Evolutionary conservation across 805 yeast species (phyloP), one percentile per base, ranked within the genome.

Genomic region (Cyberlindnera bimundalis): DNA sequence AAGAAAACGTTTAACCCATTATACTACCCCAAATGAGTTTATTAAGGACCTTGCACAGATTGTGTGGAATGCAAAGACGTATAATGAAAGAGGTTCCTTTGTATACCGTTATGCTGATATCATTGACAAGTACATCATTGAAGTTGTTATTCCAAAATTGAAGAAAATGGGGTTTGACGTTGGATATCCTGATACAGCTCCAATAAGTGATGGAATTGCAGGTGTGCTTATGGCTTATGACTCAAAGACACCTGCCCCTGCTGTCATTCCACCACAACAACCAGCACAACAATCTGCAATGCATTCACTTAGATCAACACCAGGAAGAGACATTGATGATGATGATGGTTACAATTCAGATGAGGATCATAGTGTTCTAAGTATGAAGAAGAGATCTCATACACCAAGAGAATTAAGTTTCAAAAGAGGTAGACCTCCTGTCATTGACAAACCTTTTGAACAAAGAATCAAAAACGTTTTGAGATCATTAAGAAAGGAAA

Each of bases 401-500:
- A 20, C 43, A 1, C 33, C 46, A 3, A 51, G 51, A 25, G 61
- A 57, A 8, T 56, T 51, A 28, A 47, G 61, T 5, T 55, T 53
- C 40, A 82, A 86, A 61, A 74, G 95, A 56, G 96, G 96, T 15
- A 74, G 96, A 53, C 96, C 96, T 5, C 96, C 96, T 2, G 83
- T 87, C 42, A 87, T 88, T 36, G 96, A 86, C 60, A 83, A 80
- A 58, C 95, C 96, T 6, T 90, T 84, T 61, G 97, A 93, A 63
- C 88, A 88, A 57, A 73, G 97, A 48, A 89, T 91, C 63, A 90
- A 91, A 61, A 80, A 87, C 50, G 81, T 93, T 28, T 66, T 93
- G 70, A 79, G 95, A 59, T 80, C 78, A 35, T 69, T 93, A 57
- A 85, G 89, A 56, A 85, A 85, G 56, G 81, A 84, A 44, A 74